Conservation (phyloP, 176 grass and related monocot species). For the Oryza glumipatula region DNA sequence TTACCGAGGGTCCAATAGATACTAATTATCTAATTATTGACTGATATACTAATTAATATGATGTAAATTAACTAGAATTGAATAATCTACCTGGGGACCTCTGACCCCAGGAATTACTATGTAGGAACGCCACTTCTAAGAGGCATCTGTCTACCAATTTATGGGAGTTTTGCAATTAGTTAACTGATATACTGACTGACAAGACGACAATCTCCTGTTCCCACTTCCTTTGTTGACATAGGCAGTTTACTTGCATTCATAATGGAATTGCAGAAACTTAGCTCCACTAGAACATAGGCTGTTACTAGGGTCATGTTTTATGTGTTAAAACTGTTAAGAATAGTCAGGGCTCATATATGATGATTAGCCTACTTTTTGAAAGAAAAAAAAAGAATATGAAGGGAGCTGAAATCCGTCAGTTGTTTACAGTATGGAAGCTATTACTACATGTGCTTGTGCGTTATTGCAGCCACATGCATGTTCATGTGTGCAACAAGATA, state of each 20-base stretch:
- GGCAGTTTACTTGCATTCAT: neutral
- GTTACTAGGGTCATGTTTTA: neutral
- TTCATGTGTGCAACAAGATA: neutral
- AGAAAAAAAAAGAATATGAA: neutral
- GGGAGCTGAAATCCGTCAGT: neutral
- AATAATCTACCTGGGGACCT: too few species aligned
- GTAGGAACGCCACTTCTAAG: too few species aligned
- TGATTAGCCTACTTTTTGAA: constrained; percentile 6
- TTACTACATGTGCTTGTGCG: neutral
- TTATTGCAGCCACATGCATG: constrained; percentile 25
- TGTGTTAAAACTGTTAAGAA: constrained; percentile 6
- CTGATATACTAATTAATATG: too few species aligned
- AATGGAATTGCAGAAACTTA: neutral
- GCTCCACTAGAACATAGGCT: neutral
- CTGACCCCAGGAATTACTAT: too few species aligned
- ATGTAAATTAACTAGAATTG: too few species aligned
- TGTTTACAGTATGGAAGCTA: constrained; percentile 2
- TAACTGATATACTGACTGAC: neutral
- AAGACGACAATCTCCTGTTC: neutral
- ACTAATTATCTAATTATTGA: too few species aligned
- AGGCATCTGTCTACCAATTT: neutral
- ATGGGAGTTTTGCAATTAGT: neutral
- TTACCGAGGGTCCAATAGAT: too few species aligned
- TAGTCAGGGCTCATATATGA: neutral
- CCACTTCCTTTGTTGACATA: constrained; percentile 10